Base-by-base conservation (phyloP, 1,139 yeast genomes). In the Saccharomycopsis hybrid region DNA sequence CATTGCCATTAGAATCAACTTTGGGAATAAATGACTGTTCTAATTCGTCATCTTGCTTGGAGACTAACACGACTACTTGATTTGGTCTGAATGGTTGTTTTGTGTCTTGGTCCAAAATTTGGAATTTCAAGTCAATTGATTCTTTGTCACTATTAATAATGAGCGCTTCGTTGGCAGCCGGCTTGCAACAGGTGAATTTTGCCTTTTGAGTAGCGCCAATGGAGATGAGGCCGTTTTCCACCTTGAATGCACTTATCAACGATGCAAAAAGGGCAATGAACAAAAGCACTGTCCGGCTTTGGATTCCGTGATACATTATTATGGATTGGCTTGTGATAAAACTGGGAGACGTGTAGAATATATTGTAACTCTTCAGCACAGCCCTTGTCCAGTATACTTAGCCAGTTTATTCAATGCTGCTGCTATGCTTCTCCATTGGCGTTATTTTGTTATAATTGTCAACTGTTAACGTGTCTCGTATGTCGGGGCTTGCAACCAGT, bases 121-220 rank as follows among this genome's bases (percentile, higher is more conserved):
- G 13, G 39, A 52, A 52, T 42, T 51, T 27, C 9, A 52, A 39
- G 24, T 46, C 45, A 28, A 52, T 38, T 9, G 51, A 31, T 5
- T 50, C 51, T 24, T 43, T 36, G 24, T 7, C 39, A 11, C 37
- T 30, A 7, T 35, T 28, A 30, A 48, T 24, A 24, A 32, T 30
- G 27, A 47, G 29, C n/a, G 36, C 18, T 11, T 33, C 29, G 11
- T 31, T 18, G 11, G 11, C 25, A 5, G 45, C 42, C 9, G 54
- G 42, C 8, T 36, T 29, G 37, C 55, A 52, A 40, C 55, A 52
- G 4, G 55, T 49, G 41, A 52, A 52, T 28, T 9, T 29, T 4
- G 41, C 29, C 28, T 13, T 18, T 3, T 43, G 8, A 25, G 28
- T 18, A 11, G 35, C 29, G 8, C 43, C 48, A 13, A 44, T 24